Evolutionary conservation across 306 rosid species (phyloP).

Genomic region (Pyrus communis): DNA sequence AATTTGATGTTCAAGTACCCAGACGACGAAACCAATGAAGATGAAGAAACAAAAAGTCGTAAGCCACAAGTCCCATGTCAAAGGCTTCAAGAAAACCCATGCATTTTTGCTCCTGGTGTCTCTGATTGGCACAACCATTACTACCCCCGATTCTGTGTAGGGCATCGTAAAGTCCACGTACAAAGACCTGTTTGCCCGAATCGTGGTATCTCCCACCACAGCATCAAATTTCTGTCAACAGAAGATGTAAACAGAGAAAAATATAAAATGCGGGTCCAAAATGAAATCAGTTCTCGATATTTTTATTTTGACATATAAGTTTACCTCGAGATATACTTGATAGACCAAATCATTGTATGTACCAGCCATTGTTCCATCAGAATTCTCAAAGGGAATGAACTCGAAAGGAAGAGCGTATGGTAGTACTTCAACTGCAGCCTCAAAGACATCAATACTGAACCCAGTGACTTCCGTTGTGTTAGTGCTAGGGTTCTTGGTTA

Average conservation of each 20-base stretch:
- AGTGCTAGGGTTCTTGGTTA: not conserved
- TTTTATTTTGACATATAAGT: not conserved
- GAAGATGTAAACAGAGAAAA: not conserved
- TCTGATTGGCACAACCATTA: constrained; percentile 45
- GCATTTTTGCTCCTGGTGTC: constrained; percentile 20
- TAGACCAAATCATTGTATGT: constrained; percentile 28
- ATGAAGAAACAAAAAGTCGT: constrained; percentile 33
- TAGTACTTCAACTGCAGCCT: constrained; percentile 29
- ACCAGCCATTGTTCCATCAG: constrained; percentile 3
- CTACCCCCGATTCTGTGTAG: constrained; percentile 48
- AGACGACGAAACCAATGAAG: constrained; percentile 4
- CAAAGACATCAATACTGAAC: constrained; percentile 46
- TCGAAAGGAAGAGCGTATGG: constrained; percentile 30
- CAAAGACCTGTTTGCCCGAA: constrained; percentile 37
- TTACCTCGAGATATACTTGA: constrained; percentile 44
- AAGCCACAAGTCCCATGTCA: constrained; percentile 47
- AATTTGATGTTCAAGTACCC: constrained; percentile 18
- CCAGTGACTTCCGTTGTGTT: constrained; percentile 24
- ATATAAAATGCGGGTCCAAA: no score
- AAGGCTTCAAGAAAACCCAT: constrained; percentile 63
- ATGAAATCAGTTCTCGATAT: no score
- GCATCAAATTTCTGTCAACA: constrained; percentile 42
- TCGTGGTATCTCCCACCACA: constrained; percentile 26
- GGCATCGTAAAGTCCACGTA: constrained; percentile 55
- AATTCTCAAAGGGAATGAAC: constrained; percentile 23